These are phyloP conservation scores for Pogostemon cablin DNA, from an alignment of 257 asterid genomes.

Conservation along the genomic window DNA sequence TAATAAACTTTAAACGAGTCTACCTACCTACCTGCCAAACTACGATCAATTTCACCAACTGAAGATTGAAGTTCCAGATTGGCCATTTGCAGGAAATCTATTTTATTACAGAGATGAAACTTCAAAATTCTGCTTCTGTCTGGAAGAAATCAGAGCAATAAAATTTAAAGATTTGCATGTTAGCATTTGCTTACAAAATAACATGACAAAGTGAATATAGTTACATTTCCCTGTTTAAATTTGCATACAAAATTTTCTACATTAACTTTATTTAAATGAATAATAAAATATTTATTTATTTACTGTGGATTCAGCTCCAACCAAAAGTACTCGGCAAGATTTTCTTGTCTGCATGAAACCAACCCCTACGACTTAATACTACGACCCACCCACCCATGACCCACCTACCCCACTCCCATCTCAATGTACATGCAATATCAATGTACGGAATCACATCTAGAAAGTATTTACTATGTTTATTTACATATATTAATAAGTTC, in stretches of 20 bases:
- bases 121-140: slow-evolving; percentile 26
- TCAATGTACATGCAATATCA: too few species aligned
- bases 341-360: slow-evolving; percentile 23
- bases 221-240: slow-evolving; percentile 30
- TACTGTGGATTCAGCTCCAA: slow-evolving; percentile 23
- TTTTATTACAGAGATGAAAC: slow-evolving; percentile 13
- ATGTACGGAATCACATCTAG: too few species aligned
- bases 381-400: background rate
- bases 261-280: slow-evolving; percentile 26
- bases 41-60: too few species aligned
- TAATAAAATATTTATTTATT: background rate
- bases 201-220: slow-evolving; percentile 32
- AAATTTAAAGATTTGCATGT: slow-evolving; percentile 25
- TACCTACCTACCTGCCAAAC: background rate
- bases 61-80: background rate
- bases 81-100: slow-evolving; percentile 25
- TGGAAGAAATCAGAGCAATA: slow-evolving; percentile 3
- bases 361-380: slow-evolving; percentile 1
- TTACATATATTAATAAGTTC: too few species aligned
- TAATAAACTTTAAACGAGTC: too few species aligned
- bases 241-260: slow-evolving; percentile 19
- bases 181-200: slow-evolving; percentile 29
- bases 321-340: slow-evolving; percentile 31
- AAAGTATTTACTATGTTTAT: too few species aligned
- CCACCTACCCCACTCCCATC: too few species aligned